Conservation (phyloP, 352 stramenopile genomes). For the Phytophthora macrochlamydospora region DNA sequence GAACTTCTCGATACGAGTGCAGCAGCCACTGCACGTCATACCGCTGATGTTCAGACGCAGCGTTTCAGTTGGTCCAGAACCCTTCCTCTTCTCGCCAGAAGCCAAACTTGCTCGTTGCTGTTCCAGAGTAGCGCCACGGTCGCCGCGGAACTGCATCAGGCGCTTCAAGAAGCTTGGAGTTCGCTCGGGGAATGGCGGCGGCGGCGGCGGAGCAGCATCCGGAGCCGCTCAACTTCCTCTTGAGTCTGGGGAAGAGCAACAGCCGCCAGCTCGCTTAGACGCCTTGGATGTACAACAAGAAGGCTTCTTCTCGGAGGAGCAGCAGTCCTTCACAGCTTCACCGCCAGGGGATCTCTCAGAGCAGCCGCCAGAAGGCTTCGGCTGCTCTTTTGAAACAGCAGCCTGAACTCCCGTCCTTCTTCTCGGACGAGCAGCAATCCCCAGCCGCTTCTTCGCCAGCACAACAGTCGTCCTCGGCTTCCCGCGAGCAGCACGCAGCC, state of each 20-base stretch:
- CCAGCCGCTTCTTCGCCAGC: not conserved
- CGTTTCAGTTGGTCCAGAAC: constrained; percentile 21
- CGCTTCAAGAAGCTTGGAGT: constrained; percentile 47
- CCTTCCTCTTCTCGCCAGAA: constrained; percentile 15
- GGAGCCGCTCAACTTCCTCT: constrained; percentile 12
- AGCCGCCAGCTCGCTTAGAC: constrained; percentile 7
- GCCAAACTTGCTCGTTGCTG: constrained; percentile 20
- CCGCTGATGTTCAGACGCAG: constrained; percentile 69
- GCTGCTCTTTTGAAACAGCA: too few relatives aligned
- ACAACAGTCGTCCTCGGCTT: not conserved
- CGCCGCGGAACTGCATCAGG: constrained; percentile 44
- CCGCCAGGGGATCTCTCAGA: not conserved
- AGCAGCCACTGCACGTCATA: constrained; percentile 90
- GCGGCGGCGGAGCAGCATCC: constrained; percentile 14
- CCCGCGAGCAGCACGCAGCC: constrained; percentile 1
- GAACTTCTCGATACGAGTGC: constrained; percentile 83
- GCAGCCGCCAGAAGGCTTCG: not conserved
- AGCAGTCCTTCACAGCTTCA: too few relatives aligned
- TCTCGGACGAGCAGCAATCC: too few relatives aligned
- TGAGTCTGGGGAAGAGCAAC: constrained; percentile 17
- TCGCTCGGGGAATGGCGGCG: constrained; percentile 10
- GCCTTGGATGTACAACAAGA: too few relatives aligned
- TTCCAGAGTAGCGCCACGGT: constrained; percentile 34
- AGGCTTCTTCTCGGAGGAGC: too few relatives aligned
- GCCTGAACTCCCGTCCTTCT: not conserved